A percentile compares a stretch with the other conserved stretches of the same genome.
These are phyloP conservation scores for Exidia glandulosa DNA, from an alignment of 768 basidiomycete species.

Conservation along the genomic window DNA sequence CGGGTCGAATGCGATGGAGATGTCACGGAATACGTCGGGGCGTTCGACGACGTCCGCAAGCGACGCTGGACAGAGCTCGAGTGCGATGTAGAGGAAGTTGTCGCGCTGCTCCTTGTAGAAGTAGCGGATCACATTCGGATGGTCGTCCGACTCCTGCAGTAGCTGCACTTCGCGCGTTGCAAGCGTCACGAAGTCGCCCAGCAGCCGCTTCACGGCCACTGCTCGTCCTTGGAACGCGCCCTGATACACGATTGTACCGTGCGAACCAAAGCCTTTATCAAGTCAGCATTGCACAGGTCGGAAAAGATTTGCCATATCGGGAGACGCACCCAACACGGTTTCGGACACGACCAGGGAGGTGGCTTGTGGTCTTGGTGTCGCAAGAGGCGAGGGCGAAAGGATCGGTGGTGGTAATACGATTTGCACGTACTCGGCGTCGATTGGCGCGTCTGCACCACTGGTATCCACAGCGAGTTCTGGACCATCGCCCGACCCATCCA, in stretches of 20 bases:
- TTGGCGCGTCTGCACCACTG: not conserved
- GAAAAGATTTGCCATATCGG: not conserved
- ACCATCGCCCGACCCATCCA: not conserved
- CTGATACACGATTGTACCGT: slow-evolving; percentile 91
- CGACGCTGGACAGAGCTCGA: slow-evolving; percentile 87
- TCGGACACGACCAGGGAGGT: slow-evolving; percentile 64
- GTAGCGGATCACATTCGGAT: slow-evolving; percentile 96
- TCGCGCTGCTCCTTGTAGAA: slow-evolving; percentile 92
- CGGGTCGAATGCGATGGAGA: slow-evolving; percentile 68
- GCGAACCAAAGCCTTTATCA: slow-evolving; percentile 75
- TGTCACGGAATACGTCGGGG: slow-evolving; percentile 65
- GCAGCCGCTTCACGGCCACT: slow-evolving; percentile 94
- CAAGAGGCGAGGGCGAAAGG: not conserved
- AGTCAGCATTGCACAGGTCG: slow-evolving; percentile 1
- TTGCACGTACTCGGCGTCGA: slow-evolving; percentile 4
- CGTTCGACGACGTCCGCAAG: slow-evolving; percentile 79
- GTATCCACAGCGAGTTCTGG: no score
- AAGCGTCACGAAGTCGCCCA: slow-evolving; percentile 91
- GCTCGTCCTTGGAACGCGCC: slow-evolving; percentile 95
- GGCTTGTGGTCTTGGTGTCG: slow-evolving; percentile 6
- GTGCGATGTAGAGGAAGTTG: slow-evolving; percentile 94
- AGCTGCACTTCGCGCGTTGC: slow-evolving; percentile 89
- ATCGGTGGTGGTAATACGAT: slow-evolving; percentile 14
- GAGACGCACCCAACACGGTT: slow-evolving; percentile 51
- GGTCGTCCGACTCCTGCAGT: slow-evolving; percentile 93